These are phyloP conservation scores for Globisporangium takayamanum DNA, from an alignment of 352 stramenopile genomes.

Conservation along the genomic window DNA sequence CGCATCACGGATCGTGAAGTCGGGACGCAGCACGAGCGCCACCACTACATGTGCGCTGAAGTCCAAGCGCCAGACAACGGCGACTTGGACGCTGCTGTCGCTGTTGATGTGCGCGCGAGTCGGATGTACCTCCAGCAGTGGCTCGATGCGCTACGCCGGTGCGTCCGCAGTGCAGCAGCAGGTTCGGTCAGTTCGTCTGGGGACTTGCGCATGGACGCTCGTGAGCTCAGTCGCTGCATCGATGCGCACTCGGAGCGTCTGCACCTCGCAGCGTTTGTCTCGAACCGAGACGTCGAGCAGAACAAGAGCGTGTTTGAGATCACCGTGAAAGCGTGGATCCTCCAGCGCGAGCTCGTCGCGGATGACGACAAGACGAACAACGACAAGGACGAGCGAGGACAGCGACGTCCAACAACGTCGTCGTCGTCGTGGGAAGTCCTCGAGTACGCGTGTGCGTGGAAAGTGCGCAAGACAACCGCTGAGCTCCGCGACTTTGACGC, in stretches of 20 bases:
- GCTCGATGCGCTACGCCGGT: constrained; percentile 29
- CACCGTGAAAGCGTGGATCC: constrained; percentile 49
- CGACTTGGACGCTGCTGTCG: not conserved
- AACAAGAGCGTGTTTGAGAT: constrained; percentile 42
- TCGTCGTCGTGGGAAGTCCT: constrained; percentile 45
- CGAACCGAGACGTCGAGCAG: constrained; percentile 16
- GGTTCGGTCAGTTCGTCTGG: not conserved
- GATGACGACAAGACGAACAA: not conserved
- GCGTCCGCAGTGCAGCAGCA: constrained; percentile 2
- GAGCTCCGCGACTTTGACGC: constrained; percentile 49
- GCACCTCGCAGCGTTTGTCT: constrained; percentile 41
- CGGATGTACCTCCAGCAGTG: constrained; percentile 43
- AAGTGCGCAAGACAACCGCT: constrained; percentile 31
- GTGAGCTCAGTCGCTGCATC: constrained; percentile 37
- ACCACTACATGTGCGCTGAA: constrained; percentile 61
- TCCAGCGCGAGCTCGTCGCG: constrained; percentile 43
- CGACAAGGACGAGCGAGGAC: constrained; percentile 6
- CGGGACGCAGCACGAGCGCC: constrained; percentile 20
- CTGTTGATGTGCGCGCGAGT: constrained; percentile 25
- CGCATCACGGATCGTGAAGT: constrained; percentile 30
- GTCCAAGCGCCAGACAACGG: not conserved
- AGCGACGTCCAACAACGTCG: not conserved
- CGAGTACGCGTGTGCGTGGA: constrained; percentile 60
- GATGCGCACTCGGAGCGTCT: constrained; percentile 39
- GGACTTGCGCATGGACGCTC: constrained; percentile 15